Conservation (phyloP, 441 rosid species). For the Adansonia gregorii region DNA sequence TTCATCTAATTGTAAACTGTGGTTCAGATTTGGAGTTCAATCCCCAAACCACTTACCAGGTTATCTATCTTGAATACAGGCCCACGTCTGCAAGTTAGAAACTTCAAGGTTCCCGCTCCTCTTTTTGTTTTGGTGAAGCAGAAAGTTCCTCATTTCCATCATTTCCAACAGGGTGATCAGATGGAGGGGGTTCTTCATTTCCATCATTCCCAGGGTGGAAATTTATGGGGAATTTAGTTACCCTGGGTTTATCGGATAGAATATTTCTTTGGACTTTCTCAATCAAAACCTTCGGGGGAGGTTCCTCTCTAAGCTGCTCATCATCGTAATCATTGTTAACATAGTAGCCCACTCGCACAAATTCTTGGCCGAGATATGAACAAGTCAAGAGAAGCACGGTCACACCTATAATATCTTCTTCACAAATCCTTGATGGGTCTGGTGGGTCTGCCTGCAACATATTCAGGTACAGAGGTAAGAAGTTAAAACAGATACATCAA, state of each 20-base stretch:
- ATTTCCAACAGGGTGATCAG: constrained; percentile 46
- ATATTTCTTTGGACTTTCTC: constrained; percentile 76
- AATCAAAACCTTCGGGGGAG: constrained; percentile 61
- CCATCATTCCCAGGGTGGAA: constrained; percentile 63
- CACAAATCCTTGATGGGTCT: constrained; percentile 71
- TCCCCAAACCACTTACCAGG: constrained; percentile 23
- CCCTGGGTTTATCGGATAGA: constrained; percentile 74
- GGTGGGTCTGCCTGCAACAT: constrained; percentile 72
- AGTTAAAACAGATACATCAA: not conserved
- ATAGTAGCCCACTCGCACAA: constrained; percentile 72
- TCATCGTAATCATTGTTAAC: constrained; percentile 80
- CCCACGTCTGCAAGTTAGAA: not conserved
- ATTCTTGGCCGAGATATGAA: constrained; percentile 76
- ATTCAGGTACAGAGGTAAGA: constrained; percentile 1
- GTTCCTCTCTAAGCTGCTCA: constrained; percentile 76
- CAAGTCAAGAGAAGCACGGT: constrained; percentile 75
- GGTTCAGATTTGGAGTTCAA: constrained; percentile 13
- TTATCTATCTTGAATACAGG: not conserved
- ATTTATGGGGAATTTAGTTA: constrained; percentile 79
- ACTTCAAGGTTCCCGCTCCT: constrained; percentile 36
- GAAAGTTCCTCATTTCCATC: constrained; percentile 42
- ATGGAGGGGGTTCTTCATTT: constrained; percentile 44
- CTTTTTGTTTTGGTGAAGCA: constrained; percentile 39
- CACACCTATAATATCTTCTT: constrained; percentile 80
- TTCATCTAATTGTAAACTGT: not conserved